Base-by-base conservation (phyloP, 345 rosid species). In the Barbarea vulgaris region DNA sequence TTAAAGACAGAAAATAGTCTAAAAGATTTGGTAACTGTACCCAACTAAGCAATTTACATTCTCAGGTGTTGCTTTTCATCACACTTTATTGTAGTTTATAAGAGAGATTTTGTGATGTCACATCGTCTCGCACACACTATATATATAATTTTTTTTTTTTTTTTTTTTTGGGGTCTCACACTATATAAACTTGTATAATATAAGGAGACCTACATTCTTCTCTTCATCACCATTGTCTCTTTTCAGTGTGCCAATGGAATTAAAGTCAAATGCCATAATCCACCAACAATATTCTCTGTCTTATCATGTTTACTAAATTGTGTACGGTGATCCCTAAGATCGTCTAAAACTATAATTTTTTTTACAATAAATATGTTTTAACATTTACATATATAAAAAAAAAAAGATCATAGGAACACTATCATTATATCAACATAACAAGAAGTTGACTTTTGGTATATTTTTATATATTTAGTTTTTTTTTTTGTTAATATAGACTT, bases 21-120 rank as follows among this genome's bases (percentile, higher is more conserved):
- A 50, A 36, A 28, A 36, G 44, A 59, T 67, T 19, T 59, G 34
- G 36, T 5, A 25, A 70, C 46, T 64, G 61, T 46, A 70, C 59
- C 34, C 67, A 62, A 62, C 59, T 55, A 69, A 46, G 60, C 64
- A 63, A 70, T 64, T 55, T 33, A 70, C 67, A 55, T 77, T 55
- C 67, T 71, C 77, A 77, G 80, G 80, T 77, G 80, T 64, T 70
- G 66, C 75, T 71, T 77, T 77, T 77, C 44, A 54, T 77, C 65
- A 53, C 52, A 69, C 70, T 53, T 69, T 69, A 69, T 42, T 61
- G 41, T 69, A 22, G 39, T 31, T 63, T 27, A 56, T 12, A 57
- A 64, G 48, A 70, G 61, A 64, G 72, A 64, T 72, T 55, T 72
- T 37, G 65, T 77, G 81, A 77, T 71, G 81, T 77, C 77, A 77